Base-by-base conservation (phyloP, 768 basidiomycete species). In the Lactarius hengduanensis region DNA sequence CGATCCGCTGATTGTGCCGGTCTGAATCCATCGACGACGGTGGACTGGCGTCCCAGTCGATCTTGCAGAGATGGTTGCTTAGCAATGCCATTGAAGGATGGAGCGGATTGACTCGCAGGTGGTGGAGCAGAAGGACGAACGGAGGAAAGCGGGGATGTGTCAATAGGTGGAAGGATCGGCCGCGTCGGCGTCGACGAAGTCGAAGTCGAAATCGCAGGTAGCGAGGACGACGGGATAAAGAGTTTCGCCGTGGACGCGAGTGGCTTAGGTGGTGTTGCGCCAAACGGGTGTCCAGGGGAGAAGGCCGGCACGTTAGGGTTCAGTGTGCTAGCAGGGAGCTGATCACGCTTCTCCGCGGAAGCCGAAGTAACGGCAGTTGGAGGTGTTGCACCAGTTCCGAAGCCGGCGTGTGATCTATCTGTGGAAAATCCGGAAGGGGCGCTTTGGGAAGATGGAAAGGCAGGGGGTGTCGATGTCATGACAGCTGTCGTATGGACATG, bases 251-350 rank as follows among this genome's bases (percentile, higher is more conserved):
- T 16, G 20, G 63, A 9, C 36, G 26, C 38, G 26, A 74, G 72
- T 3, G 62, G 56, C 4, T 66, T 64, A 1, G 73, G 72, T 26
- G 72, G 69, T 10, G 71, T 62, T 5, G 10, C 55, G 41, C 26
- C 62, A 47, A 43, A 71, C 60, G 5, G 63, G 59, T 65, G 55
- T 22, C 28, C 61, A 20, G 73, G 45, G 62, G 72, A 15, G 69
- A 71, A 72, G 7, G 70, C 26, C 15, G 67, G 41, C 3, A 69
- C 73, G 4, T 66, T 57, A 28, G 71, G 71, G 34, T 71, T 69
- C 3, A 70, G 61, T 3, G 61, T 45, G 30, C 45, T 36, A 3
- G 62, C 34, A 1, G 47, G 38, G 22, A 63, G n/a, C 43, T 40
- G 58, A 45, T 56, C 60, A 30, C 26, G 50, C 47, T 60, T 38